Conservation (phyloP, 2,329 filamentous ascomycete genomes). For the Stagonosporopsis rhizophila region DNA sequence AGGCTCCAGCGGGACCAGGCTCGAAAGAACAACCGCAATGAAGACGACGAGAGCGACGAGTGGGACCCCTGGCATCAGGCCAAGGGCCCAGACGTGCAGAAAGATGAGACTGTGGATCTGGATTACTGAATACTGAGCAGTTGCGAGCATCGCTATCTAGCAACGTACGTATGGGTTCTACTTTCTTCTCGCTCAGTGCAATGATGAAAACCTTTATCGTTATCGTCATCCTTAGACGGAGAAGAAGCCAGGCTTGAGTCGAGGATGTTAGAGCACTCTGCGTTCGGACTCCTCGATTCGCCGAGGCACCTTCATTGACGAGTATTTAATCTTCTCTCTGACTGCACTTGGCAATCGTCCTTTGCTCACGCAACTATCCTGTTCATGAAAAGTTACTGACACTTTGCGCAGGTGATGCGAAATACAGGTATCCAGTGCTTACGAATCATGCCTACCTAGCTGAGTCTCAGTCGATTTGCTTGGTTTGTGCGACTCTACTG, state of each 20-base stretch:
- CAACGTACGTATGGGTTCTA: constrained; percentile 7
- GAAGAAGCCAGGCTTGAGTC: constrained; percentile 34
- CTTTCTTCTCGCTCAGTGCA: constrained; percentile 19
- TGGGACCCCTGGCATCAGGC: constrained; percentile 55
- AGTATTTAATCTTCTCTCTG: constrained; percentile 50
- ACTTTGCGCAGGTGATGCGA: not conserved
- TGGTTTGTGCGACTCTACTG: too few relatives aligned
- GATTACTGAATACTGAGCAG: constrained; percentile 52
- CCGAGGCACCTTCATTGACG: constrained; percentile 35
- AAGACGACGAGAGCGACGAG: constrained; percentile 45
- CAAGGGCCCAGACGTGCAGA: constrained; percentile 53
- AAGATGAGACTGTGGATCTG: constrained; percentile 51
- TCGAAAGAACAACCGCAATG: constrained; percentile 20
- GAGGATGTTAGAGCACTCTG: constrained; percentile 29
- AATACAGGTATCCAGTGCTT: not conserved
- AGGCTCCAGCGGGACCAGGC: constrained; percentile 28
- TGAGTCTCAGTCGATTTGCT: not conserved
- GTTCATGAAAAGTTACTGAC: not conserved
- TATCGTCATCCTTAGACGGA: constrained; percentile 93
- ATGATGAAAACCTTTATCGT: constrained; percentile 88
- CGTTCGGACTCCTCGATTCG: constrained; percentile 31
- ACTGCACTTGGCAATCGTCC: constrained; percentile 18
- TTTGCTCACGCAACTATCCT: not conserved
- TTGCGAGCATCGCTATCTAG: too few relatives aligned
- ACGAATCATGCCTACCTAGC: not conserved